Base-by-base conservation (phyloP, 2,329 filamentous ascomycete genomes). In the Beauveria australis region DNA sequence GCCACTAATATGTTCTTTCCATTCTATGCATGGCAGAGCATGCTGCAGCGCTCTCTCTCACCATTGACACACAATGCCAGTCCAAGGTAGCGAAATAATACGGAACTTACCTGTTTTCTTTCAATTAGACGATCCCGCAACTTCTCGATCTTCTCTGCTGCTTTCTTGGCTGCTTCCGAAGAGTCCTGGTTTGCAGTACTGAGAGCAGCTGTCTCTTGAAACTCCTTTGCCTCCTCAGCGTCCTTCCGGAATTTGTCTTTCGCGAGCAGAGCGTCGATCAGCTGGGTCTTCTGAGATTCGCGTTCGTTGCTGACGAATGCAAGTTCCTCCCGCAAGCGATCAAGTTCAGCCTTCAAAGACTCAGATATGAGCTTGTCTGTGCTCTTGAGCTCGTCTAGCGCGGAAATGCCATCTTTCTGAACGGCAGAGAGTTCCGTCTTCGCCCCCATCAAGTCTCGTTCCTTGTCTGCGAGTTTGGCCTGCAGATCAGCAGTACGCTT, bases 181-280 rank as follows among this genome's bases (percentile, higher is more conserved):
- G 63, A 64, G 61, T 72, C 71, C 59, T 67, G 65, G 64, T 76
- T 73, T 64, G 73, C 65, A 67, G 72, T 56, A 63, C 72, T 64
- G 66, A 70, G 46, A 40, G 72, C 69, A 22, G 67, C 65, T 64
- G 68, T 65, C 44, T 76, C 76, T 66, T 76, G 74, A 59, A 77
- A 63, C 63, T 79, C 76, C 59, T 70, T 76, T 59, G 71, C 71
- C 54, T 78, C 76, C 64, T 83, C 81, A 41, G 79, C 72, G 61
- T 82, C 77, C 69, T 82, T 81, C 59, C 81, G 78, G 59, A 85
- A 74, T 70, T 81, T 80, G 63, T 87, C 83, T 69, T 86, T 86
- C 64, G 80, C 78, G 51, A 87, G 75, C 19, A 87, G 75, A 49
- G 82, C 80, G 46, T 83, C 78, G 65, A 87, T 78, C 26, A 87